These are phyloP conservation scores for Sordaria brevicollis DNA, from an alignment of 495 filamentous ascomycete species.

Conservation along the genomic window DNA sequence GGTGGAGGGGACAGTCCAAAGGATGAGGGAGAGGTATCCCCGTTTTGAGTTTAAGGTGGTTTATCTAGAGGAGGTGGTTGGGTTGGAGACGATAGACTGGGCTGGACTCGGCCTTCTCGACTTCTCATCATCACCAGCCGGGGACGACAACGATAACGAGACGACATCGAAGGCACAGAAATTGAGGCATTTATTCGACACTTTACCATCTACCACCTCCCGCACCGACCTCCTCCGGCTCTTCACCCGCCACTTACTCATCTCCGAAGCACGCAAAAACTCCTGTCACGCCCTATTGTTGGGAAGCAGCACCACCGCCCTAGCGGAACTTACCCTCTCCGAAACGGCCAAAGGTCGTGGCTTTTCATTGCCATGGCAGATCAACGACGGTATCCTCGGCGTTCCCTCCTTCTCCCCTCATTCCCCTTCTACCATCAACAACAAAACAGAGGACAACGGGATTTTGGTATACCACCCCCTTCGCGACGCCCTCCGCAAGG, in stretches of 20 bases:
- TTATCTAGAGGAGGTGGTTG: slow-evolving; percentile 49
- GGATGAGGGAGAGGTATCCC: slow-evolving; percentile 42
- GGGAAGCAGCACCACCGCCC: slow-evolving; percentile 75
- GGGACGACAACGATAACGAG: slow-evolving; percentile 16
- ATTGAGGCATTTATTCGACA: slow-evolving; percentile 43
- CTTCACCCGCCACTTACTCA: slow-evolving; percentile 58
- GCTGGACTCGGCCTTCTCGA: slow-evolving; percentile 4
- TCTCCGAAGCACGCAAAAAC: slow-evolving; percentile 47
- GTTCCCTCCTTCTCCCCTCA: slow-evolving; percentile 15
- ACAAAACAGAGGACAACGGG: background rate
- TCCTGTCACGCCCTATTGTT: slow-evolving; percentile 64
- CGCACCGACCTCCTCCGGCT: slow-evolving; percentile 60
- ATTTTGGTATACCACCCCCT: slow-evolving; percentile 30
- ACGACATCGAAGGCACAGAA: slow-evolving; percentile 25
- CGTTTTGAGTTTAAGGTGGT: slow-evolving; percentile 43
- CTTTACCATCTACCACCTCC: slow-evolving; percentile 61
- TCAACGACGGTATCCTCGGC: slow-evolving; percentile 59
- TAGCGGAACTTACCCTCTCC: slow-evolving; percentile 77
- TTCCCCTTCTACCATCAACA: background rate
- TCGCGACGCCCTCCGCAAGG: slow-evolving; percentile 72
- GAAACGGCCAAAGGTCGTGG: slow-evolving; percentile 88
- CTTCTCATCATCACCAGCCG: slow-evolving; percentile 25
- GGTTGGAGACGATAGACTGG: slow-evolving; percentile 30
- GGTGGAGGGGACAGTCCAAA: background rate
- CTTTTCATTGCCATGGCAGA: slow-evolving; percentile 67